Evolutionary conservation across 2,329 filamentous ascomycete genomes (phyloP).

Genomic region (Alternaria angustiovoidea): DNA sequence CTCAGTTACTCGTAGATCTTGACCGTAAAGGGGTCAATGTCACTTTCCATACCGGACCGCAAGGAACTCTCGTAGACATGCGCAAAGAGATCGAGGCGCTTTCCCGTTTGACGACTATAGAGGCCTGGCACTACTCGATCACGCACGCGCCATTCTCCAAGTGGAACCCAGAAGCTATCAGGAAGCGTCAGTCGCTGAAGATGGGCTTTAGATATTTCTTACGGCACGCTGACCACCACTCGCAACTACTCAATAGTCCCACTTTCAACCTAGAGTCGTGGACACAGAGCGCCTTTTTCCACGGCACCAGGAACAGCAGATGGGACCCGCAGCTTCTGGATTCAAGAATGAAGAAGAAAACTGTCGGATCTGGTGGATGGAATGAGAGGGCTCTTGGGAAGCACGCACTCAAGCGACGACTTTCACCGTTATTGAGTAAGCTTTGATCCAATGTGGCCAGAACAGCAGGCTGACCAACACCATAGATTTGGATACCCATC

Average conservation of each 20-base stretch:
- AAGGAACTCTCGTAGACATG: slow-evolving; percentile 8
- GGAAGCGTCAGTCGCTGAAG: neutral
- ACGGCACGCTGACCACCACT: slow-evolving; percentile 12
- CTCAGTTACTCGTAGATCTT: slow-evolving; percentile 8
- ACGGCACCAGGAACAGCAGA: neutral
- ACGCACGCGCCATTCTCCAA: slow-evolving; percentile 4
- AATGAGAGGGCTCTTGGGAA: neutral
- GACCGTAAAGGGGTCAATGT: slow-evolving; percentile 10
- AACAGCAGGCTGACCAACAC: neutral
- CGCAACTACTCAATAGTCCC: slow-evolving; percentile 17
- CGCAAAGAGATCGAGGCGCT: slow-evolving; percentile 10
- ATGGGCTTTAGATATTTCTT: slow-evolving; percentile 13
- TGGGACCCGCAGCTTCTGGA: neutral
- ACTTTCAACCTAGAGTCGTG: slow-evolving; percentile 14
- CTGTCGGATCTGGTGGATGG: neutral
- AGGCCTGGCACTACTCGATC: slow-evolving; percentile 1
- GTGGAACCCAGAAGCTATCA: slow-evolving; percentile 7
- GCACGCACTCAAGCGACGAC: neutral
- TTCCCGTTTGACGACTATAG: slow-evolving; percentile 1
- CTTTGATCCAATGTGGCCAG: neutral
- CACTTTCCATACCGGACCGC: slow-evolving; percentile 6
- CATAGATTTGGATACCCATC: slow-evolving; percentile 5
- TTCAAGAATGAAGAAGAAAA: neutral
- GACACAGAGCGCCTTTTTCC: slow-evolving; percentile 18
- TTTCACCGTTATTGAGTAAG: slow-evolving; percentile 10